Base-by-base conservation (phyloP, 164 flowering plant species). In the Piper betle region DNA sequence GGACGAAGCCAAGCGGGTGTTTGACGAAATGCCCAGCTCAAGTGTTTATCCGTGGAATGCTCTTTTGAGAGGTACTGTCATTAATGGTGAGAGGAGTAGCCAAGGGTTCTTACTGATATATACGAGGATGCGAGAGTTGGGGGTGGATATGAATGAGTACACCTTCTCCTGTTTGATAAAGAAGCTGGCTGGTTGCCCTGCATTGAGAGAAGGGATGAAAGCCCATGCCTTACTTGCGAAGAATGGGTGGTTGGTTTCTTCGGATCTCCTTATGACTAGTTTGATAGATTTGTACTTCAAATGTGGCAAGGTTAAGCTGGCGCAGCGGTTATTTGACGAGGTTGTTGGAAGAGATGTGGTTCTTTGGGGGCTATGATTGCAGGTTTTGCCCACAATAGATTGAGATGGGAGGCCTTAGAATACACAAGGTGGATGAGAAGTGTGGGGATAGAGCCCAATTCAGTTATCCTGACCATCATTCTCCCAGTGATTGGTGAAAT, bases 231-330 rank as follows among this genome's bases (percentile, higher is more conserved):
- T 80, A 61, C 66, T 87, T 80, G 62, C 85, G 6, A 91, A 91
- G 81, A 85, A 81, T 69, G 96, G 96, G 33, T 79, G 82, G 50
- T 39, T 72, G 10, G 69, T 60, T 37, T 78, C 80, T 56, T 60
- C 69, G 13, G 71, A 85, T 10, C 4, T 72, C 6, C 71, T 87
- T 3, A 64, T 60, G 72, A 86, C 98, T 19, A 65, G 84, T 75
- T 80, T 91, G 80, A 79, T 91, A 52, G 98, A 91, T 69, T 52
- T 91, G 86, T 91, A 88, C 62, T 86, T 81, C 43, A 91, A 91
- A 64, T 91, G 96, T 66, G 82, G 93, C 20, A 91, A 84, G 65
- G 52, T 81, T 64, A 79, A 72, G 75, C 82, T 81, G 18, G 98
- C 96, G 0, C 42, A 72, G n/a, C 62, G n/a, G 12, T 25, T 85